Evolutionary conservation across 140 eudicot species (phyloP).

Genomic region (Erigeron philadelphicus): DNA sequence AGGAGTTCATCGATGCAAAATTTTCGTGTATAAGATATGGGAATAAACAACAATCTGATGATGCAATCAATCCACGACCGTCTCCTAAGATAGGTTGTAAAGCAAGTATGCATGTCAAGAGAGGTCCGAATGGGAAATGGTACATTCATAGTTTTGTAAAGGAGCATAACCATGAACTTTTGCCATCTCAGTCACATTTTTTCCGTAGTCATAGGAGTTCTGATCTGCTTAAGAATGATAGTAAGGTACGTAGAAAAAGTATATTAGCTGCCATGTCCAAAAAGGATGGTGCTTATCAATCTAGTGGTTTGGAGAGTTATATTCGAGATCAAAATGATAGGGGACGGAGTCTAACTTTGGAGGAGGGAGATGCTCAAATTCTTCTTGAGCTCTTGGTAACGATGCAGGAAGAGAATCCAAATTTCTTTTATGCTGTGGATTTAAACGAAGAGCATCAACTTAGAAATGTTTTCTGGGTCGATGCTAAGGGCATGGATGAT

Average conservation of each 20-base stretch:
- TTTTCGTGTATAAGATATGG: slow-evolving; percentile 88
- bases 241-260: slow-evolving; percentile 51
- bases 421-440: slow-evolving; percentile 65
- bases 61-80: slow-evolving; percentile 86
- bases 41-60: slow-evolving; percentile 83
- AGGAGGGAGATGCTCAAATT: slow-evolving; percentile 62
- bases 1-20: slow-evolving; percentile 81
- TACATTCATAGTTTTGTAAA: slow-evolving; percentile 64
- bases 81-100: slow-evolving; percentile 90
- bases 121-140: slow-evolving; percentile 69
- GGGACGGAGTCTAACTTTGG: slow-evolving; percentile 61
- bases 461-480: slow-evolving; percentile 83
- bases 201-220: slow-evolving; percentile 68
- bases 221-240: slow-evolving; percentile 57
- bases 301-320: slow-evolving; percentile 44
- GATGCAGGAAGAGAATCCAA: slow-evolving; percentile 81
- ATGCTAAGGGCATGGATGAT: slow-evolving; percentile 78
- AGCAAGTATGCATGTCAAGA: slow-evolving; percentile 87
- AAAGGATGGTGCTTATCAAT: slow-evolving; percentile 51
- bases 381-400: slow-evolving; percentile 61
- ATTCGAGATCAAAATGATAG: slow-evolving; percentile 59
- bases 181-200: slow-evolving; percentile 73
- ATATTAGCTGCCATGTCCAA: slow-evolving; percentile 40
- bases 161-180: slow-evolving; percentile 86
- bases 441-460: slow-evolving; percentile 78